A percentile compares a stretch with the other conserved stretches of the same genome.
Conservation (phyloP, 805 yeast species). For the Candida ascalaphidarum region DNA sequence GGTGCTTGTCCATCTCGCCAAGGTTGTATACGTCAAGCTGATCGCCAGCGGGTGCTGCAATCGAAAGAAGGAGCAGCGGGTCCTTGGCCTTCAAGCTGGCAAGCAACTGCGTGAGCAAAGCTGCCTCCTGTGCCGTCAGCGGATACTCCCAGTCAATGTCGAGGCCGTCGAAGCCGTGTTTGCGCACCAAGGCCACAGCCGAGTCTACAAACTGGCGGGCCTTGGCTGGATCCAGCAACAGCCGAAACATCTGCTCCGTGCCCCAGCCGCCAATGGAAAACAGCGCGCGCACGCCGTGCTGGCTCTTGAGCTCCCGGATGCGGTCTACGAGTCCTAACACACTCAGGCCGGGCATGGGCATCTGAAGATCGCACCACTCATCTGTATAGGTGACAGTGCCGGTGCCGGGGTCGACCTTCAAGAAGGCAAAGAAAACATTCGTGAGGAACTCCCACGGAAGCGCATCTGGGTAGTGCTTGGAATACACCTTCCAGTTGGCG, state of each 20-base stretch:
- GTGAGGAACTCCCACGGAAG: constrained; percentile 52
- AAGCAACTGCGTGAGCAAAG: constrained; percentile 36
- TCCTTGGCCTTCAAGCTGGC: constrained; percentile 29
- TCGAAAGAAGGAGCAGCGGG: constrained; percentile 41
- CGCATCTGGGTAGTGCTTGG: constrained; percentile 46
- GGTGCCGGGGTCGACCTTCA: constrained; percentile 43
- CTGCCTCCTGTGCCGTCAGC: constrained; percentile 34
- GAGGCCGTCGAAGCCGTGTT: constrained; percentile 76
- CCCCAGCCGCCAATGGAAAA: constrained; percentile 86
- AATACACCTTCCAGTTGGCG: constrained; percentile 39
- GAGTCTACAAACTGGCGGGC: constrained; percentile 42
- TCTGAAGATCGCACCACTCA: constrained; percentile 53
- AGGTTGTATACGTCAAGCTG: constrained; percentile 38
- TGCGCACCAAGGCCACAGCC: constrained; percentile 36
- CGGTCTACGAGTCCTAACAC: constrained; percentile 4
- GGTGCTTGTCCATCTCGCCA: constrained; percentile 43
- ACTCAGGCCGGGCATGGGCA: constrained; percentile 40
- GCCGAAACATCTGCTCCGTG: constrained; percentile 32
- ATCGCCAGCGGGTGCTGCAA: constrained; percentile 69
- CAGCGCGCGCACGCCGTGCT: constrained; percentile 45
- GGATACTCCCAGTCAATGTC: constrained; percentile 98
- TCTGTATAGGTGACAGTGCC: constrained; percentile 55
- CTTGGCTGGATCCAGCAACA: constrained; percentile 14
- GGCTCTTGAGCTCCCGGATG: constrained; percentile 13
- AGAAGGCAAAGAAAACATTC: constrained; percentile 73